Evolutionary conservation across 2,329 filamentous ascomycete genomes (phyloP), one percentile per base, ranked within the genome.

Genomic region (Escovopsis sp.): DNA sequence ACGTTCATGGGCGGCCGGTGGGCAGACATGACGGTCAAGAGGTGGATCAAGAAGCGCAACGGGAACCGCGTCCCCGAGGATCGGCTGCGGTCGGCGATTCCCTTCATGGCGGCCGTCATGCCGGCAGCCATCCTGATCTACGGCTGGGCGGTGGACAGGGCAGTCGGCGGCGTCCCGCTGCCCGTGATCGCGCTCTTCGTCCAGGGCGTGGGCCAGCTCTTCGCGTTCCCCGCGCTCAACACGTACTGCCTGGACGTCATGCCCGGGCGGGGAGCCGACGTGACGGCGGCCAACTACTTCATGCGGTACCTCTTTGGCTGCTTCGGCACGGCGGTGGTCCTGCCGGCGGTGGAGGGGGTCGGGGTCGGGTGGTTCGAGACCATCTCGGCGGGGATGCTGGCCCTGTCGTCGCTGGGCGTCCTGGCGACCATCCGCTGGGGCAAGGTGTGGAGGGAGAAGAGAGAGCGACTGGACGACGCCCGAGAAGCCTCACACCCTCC

Each of bases 221-320:
- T 84, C 48, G 81, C 77, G 46, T 86, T 85, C 48, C 79, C 79
- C 0, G 73, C 70, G 33, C 53, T 87, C 41, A 86, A 87, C 52
- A 82, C 80, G 0, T 87, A 90, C 56, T 87, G 81, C 51, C 57
- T 90, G 28, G 82, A 90, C 52, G 81, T 88, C 11, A 84, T 87
- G 76, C 79, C 52, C 0, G 65, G 65, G 2, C 62, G 70, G 21
- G 73, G 73, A 30, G 72, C 77, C 4, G 82, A 90, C 48, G 79
- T 88, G 4, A 72, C 84, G 30, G 80, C 81, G 0, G 79, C 80
- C 0, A 90, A 88, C 53, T 90, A 87, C 53, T 74, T 85, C 47
- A 63, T 82, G 34, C 66, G 83, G 5, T 90, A 88, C 53, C 50
- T 85, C 5, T 80, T 86, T 44, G 82, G 76, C 1, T 81, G 79